phyloP scores from a whole-genome alignment of 768 basidiomycete species.

The Pholiota microspora region DNA sequence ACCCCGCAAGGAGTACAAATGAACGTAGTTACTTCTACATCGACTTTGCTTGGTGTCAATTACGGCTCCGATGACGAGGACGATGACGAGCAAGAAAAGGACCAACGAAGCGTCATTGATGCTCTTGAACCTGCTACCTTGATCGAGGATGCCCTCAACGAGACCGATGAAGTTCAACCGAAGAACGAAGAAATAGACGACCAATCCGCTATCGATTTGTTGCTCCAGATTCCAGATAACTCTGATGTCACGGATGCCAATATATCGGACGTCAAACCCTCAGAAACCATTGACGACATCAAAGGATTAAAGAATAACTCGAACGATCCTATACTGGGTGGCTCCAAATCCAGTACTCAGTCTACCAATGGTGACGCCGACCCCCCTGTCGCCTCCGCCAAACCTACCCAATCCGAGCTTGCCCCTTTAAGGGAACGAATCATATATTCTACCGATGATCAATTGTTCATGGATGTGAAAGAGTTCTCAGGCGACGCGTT shows the following conservation, averaged over 20 bases:
- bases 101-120: slow-evolving; percentile 55
- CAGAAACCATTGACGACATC: slow-evolving; percentile 13
- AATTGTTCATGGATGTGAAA: slow-evolving; percentile 48
- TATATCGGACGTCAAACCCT: background rate
- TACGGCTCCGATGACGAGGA: slow-evolving; percentile 70
- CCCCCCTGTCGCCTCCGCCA: slow-evolving; percentile 27
- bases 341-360: slow-evolving; percentile 38
- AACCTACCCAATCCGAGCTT: slow-evolving; percentile 42
- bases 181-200: slow-evolving; percentile 60
- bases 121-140: slow-evolving; percentile 50
- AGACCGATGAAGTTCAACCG: slow-evolving; percentile 20
- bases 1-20: background rate
- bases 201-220: slow-evolving; percentile 28
- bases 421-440: slow-evolving; percentile 61
- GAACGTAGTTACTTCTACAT: slow-evolving; percentile 7
- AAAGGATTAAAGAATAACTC: slow-evolving; percentile 55
- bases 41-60: slow-evolving; percentile 42
- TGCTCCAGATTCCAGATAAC: slow-evolving; percentile 11
- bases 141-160: slow-evolving; percentile 60
- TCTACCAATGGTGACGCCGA: slow-evolving; percentile 36
- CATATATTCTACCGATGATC: slow-evolving; percentile 56
- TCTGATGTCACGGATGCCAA: background rate
- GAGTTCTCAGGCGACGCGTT: slow-evolving; percentile 28
- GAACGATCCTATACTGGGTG: slow-evolving; percentile 49
- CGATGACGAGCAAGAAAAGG: slow-evolving; percentile 59